Evolutionary conservation across 2,329 filamentous ascomycete species (phyloP), one percentile per base, ranked within the genome.

Genomic region (Fusarium sp.): DNA sequence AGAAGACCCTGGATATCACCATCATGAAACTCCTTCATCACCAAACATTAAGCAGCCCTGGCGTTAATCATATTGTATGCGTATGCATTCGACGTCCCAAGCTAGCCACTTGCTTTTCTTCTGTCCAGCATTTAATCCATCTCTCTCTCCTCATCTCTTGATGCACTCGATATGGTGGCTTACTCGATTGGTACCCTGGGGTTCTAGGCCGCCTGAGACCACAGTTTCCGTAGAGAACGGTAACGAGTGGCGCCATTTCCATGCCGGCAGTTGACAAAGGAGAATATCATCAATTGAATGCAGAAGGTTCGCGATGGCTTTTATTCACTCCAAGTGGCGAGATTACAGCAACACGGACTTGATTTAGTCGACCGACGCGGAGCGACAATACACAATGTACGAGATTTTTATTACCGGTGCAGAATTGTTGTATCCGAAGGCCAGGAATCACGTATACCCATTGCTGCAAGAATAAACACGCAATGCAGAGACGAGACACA

Each of bases 1-100:
- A 40, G 40, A 64, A 61, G 72, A 74, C 70, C 72, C 72, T 72
- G 60, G 57, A 42, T 46, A 54, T 65, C 62, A 57, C 59, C 59
- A 62, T 27, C 47, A 47, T 55, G 54, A 61, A 18, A 27, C 34
- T 37, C 34, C 20, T 20, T 32, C 30, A 24, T 25, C 48, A 41
- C 40, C 18, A 52, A 41, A 59, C 58, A 42, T 44, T 27, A 58
- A 61, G 48, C 44, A 61, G 63, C 61, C 67, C 73, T 66, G 71
- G 71, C 73, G 51, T 65, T 55, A 58, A 67, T 29, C 63, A 56
- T 53, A n/a, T n/a, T 37, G 18, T 11, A 37, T 34, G 29, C 16
- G 32, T 34, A 34, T 37, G 34, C 44, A 61, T 71, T 71, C 20
- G 29, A 49, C 20, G 41, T 14, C 45, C 60, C 32, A 52, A 32